phyloP scores from a whole-genome alignment of 169 alveolate species.

The Blepharisma undulans region DNA sequence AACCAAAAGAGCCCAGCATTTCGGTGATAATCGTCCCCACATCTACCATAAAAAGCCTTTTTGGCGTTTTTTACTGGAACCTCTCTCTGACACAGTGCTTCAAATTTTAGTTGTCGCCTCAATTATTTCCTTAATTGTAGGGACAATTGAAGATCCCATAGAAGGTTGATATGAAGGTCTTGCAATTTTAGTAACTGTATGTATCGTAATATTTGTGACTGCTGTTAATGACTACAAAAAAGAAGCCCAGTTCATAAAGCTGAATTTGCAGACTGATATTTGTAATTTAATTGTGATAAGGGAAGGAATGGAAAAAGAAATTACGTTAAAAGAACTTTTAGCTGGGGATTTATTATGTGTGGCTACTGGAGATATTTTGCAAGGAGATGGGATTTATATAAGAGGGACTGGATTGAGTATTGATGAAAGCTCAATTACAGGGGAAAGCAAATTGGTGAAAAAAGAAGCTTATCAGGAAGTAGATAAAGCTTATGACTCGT shows the following conservation, averaged over 20 bases:
- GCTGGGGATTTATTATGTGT: constrained; percentile 81
- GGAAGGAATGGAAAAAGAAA: constrained; percentile 63
- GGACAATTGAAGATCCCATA: background rate
- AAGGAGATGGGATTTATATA: constrained; percentile 79
- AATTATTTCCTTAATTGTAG: background rate
- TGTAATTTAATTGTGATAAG: constrained; percentile 65
- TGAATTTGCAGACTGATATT: constrained; percentile 57
- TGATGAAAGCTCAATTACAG: constrained; percentile 86
- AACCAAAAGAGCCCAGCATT: background rate
- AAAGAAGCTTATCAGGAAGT: constrained; percentile 56
- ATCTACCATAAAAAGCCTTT: background rate
- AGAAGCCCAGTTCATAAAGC: constrained; percentile 77
- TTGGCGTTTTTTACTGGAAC: background rate
- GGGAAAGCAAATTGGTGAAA: constrained; percentile 65
- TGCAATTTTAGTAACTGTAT: constrained; percentile 81
- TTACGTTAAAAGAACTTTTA: constrained; percentile 59
- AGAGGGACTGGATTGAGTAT: constrained; percentile 65
- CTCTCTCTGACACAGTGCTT: background rate
- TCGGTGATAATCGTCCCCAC: background rate
- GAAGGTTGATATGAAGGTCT: constrained; percentile 83
- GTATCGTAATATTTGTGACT: constrained; percentile 75
- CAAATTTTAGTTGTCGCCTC: constrained; percentile 18
- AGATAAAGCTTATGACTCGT: constrained; percentile 47
- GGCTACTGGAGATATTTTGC: constrained; percentile 75
- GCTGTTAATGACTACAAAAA: constrained; percentile 73